These are phyloP conservation scores for Pseudomassariella vexata DNA, from an alignment of 2,329 filamentous ascomycete genomes.

Conservation along the genomic window DNA sequence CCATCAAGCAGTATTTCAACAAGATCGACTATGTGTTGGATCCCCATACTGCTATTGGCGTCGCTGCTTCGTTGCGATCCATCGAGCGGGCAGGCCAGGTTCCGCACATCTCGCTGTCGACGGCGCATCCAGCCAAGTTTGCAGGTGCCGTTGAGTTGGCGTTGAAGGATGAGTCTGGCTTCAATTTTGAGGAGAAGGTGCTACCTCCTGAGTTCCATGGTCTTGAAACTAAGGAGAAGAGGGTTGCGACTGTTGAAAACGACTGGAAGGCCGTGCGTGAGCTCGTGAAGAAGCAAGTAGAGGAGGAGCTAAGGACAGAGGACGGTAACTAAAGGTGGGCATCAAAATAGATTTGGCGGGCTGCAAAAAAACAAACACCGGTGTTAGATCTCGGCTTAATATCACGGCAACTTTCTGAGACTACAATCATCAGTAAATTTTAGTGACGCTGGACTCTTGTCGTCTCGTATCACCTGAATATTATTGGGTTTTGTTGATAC, in stretches of 20 bases:
- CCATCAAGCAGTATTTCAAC: constrained; percentile 52
- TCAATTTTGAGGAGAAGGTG: constrained; percentile 69
- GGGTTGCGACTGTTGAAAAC: constrained; percentile 63
- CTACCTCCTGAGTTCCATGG: constrained; percentile 78
- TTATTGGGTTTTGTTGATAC: too few relatives aligned
- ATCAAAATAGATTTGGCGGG: constrained; percentile 9
- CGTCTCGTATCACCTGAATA: too few relatives aligned
- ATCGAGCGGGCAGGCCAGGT: constrained; percentile 47
- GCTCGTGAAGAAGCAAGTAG: constrained; percentile 70
- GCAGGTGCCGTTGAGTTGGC: constrained; percentile 77
- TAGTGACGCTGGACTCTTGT: too few relatives aligned
- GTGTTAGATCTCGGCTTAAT: too few relatives aligned
- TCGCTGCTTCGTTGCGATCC: constrained; percentile 69
- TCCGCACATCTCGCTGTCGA: constrained; percentile 80
- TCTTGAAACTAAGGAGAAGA: constrained; percentile 67
- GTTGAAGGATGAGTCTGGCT: constrained; percentile 63
- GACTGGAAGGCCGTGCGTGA: constrained; percentile 71
- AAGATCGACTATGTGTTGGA: constrained; percentile 70
- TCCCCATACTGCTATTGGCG: constrained; percentile 85
- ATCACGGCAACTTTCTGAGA: too few relatives aligned
- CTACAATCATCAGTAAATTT: too few relatives aligned
- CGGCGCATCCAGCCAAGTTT: constrained; percentile 95
- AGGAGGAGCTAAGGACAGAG: constrained; percentile 48
- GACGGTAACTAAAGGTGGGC: too few relatives aligned
- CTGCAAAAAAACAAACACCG: too few relatives aligned